These are phyloP conservation scores for Rubia balearica DNA, from an alignment of 305 asterid species.

Conservation along the genomic window DNA sequence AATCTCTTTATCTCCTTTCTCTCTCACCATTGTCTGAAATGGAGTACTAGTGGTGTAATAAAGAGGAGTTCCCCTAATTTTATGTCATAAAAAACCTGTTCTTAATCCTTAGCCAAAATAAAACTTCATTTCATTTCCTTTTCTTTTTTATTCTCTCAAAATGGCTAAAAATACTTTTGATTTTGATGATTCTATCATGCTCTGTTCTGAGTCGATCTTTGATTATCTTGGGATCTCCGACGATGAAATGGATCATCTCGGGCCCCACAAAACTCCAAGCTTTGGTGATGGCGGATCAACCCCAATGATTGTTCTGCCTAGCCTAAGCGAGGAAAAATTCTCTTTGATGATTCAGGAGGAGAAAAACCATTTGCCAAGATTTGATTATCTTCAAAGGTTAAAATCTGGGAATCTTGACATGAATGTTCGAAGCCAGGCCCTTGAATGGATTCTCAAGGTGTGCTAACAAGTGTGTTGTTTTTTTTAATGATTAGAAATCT, in stretches of 20 bases:
- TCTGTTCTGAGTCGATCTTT: constrained; percentile 45
- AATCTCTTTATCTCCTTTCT: constrained; percentile 14
- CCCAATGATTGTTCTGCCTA: constrained; percentile 33
- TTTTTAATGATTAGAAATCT: neutral
- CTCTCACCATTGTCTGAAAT: constrained; percentile 8
- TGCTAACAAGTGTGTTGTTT: neutral
- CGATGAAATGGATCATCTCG: constrained; percentile 25
- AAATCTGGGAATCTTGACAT: constrained; percentile 64
- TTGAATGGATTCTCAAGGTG: constrained; percentile 87
- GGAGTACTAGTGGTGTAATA: constrained; percentile 9
- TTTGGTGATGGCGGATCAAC: constrained; percentile 31
- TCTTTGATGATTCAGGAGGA: constrained; percentile 53
- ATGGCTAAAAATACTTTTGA: constrained; percentile 25
- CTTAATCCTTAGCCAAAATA: no score
- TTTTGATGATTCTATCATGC: constrained; percentile 36
- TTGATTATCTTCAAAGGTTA: constrained; percentile 59
- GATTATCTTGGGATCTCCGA: constrained; percentile 33
- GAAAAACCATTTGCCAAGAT: constrained; percentile 40
- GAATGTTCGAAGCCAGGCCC: constrained; percentile 53
- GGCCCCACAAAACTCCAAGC: constrained; percentile 26
- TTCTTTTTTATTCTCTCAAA: no score
- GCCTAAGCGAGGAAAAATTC: constrained; percentile 40
- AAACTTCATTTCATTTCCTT: neutral
- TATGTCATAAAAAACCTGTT: constrained; percentile 23
- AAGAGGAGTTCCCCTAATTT: neutral